phyloP scores from a whole-genome alignment of 1,284 basidiomycete genomes.

The Papiliotrema flavescens region DNA sequence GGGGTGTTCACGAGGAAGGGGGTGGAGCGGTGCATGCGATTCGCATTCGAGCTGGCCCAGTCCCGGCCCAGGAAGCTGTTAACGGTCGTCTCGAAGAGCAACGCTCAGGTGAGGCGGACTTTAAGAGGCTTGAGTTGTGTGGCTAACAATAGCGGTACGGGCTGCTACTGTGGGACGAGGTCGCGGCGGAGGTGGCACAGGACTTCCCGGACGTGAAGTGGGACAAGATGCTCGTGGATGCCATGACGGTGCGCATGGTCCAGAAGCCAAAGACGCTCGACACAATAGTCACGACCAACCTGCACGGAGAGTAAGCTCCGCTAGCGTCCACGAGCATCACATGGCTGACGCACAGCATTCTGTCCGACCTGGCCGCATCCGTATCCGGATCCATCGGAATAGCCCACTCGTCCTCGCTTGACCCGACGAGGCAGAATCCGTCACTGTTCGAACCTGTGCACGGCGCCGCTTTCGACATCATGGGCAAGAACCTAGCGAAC shows the following conservation, averaged over 20 bases:
- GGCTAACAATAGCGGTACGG: constrained; percentile 28
- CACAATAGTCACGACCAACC: constrained; percentile 57
- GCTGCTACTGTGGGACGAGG: constrained; percentile 44
- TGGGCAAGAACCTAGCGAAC: constrained; percentile 65
- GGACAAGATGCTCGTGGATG: constrained; percentile 57
- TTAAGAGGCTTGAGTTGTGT: neutral
- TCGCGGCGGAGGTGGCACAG: constrained; percentile 54
- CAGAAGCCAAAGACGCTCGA: constrained; percentile 55
- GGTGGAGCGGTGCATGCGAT: constrained; percentile 55
- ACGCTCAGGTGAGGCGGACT: constrained; percentile 44
- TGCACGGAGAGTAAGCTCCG: constrained; percentile 57
- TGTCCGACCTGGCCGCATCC: constrained; percentile 54
- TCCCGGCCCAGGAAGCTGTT: constrained; percentile 54
- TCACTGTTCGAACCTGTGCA: constrained; percentile 63
- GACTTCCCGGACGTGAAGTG: constrained; percentile 56
- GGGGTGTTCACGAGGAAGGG: constrained; percentile 54
- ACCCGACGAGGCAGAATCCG: constrained; percentile 53
- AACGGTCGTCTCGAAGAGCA: constrained; percentile 57
- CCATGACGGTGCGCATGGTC: constrained; percentile 54
- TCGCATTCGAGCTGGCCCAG: constrained; percentile 56
- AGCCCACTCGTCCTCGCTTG: constrained; percentile 56
- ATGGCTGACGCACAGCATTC: constrained; percentile 8
- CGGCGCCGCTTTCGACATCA: constrained; percentile 66
- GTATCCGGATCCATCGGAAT: constrained; percentile 60
- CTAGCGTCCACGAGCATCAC: neutral